Evolutionary conservation across 2,329 filamentous ascomycete genomes (phyloP).

Genomic region (Madurella mycetomatis): DNA sequence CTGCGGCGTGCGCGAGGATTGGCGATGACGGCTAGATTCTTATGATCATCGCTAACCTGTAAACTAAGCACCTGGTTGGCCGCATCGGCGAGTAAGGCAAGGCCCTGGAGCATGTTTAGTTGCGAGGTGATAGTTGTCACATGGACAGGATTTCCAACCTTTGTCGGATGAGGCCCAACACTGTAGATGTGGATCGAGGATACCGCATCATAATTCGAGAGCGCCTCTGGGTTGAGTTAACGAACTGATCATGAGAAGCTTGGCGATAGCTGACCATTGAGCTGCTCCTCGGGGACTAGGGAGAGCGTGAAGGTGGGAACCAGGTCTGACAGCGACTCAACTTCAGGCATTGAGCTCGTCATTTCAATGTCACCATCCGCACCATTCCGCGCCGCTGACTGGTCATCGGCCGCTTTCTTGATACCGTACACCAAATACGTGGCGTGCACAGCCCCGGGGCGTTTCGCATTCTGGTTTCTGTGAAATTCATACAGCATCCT

Average conservation of each 20-base stretch:
- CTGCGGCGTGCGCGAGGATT: slow-evolving; percentile 63
- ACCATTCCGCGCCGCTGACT: slow-evolving; percentile 24
- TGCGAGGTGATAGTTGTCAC: no score
- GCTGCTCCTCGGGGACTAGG: slow-evolving; percentile 66
- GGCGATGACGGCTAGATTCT: slow-evolving; percentile 60
- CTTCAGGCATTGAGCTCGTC: slow-evolving; percentile 59
- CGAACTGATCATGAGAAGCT: neutral
- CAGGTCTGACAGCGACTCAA: slow-evolving; percentile 45
- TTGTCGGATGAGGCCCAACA: slow-evolving; percentile 64
- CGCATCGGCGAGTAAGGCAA: slow-evolving; percentile 67
- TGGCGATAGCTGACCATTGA: slow-evolving; percentile 51
- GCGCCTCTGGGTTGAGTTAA: slow-evolving; percentile 49
- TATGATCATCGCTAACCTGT: slow-evolving; percentile 34
- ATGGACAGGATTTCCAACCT: slow-evolving; percentile 38
- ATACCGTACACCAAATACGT: slow-evolving; percentile 84
- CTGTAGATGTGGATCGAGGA: slow-evolving; percentile 85
- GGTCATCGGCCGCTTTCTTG: slow-evolving; percentile 40
- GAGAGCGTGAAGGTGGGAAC: slow-evolving; percentile 56
- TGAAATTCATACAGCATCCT: slow-evolving; percentile 90
- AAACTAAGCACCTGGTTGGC: slow-evolving; percentile 58
- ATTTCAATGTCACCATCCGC: slow-evolving; percentile 65
- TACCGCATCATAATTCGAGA: slow-evolving; percentile 67
- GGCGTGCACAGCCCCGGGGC: slow-evolving; percentile 71
- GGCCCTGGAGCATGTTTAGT: slow-evolving; percentile 38
- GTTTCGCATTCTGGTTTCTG: slow-evolving; percentile 68